phyloP scores from a whole-genome alignment of 2,329 filamentous ascomycete genomes.

The Colletotrichum tofieldiae region DNA sequence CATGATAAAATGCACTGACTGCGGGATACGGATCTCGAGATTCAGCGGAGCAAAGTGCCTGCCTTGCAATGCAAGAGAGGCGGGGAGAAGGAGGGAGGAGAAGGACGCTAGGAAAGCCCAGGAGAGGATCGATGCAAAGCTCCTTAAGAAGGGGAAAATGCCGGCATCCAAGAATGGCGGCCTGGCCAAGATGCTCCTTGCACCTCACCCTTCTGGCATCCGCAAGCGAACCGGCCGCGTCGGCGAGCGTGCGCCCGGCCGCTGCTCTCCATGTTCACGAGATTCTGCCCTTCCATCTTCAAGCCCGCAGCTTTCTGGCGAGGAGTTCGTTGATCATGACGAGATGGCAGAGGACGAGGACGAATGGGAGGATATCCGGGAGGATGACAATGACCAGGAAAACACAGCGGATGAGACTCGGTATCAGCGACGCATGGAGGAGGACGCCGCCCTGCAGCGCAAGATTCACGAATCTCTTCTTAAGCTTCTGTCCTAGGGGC shows the following conservation, averaged over 20 bases:
- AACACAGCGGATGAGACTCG: neutral
- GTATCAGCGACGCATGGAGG: neutral
- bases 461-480: constrained; percentile 6
- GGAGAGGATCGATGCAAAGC: neutral
- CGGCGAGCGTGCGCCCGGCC: neutral
- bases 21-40: neutral
- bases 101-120: neutral
- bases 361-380: constrained; percentile 1
- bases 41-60: constrained; percentile 3
- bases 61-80: neutral
- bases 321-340: neutral
- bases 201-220: neutral
- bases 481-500: neutral
- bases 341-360: neutral
- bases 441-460: neutral
- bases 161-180: neutral
- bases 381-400: neutral
- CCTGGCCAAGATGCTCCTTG: constrained; percentile 6
- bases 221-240: constrained; percentile 19
- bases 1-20: neutral
- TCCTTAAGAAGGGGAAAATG: neutral
- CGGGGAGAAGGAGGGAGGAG: neutral
- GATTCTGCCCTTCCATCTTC: neutral
- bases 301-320: neutral
- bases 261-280: neutral